Conservation (phyloP, 1,284 basidiomycete species). For the Cryptococcus sp. region DNA sequence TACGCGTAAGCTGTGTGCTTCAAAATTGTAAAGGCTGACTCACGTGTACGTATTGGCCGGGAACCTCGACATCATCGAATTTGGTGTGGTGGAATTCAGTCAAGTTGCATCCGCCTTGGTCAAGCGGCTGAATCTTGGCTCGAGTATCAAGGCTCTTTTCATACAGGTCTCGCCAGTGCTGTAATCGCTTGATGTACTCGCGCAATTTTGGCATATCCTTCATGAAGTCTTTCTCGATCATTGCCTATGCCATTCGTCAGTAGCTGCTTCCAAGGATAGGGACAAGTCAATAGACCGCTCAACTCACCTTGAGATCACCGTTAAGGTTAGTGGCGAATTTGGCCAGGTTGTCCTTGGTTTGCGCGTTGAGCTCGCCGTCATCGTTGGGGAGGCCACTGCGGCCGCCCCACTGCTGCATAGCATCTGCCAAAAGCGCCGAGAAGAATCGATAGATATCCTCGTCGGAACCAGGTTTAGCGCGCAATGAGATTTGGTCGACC, state of each 20-base stretch:
- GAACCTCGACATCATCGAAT: constrained; percentile 97
- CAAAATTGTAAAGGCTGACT: constrained; percentile 21
- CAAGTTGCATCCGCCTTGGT: constrained; percentile 87
- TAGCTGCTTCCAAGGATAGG: not conserved
- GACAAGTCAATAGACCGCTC: too few relatives aligned
- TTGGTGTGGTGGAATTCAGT: constrained; percentile 98
- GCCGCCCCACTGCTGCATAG: constrained; percentile 65
- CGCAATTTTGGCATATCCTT: constrained; percentile 75
- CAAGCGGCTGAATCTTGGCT: constrained; percentile 82
- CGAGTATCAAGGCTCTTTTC: constrained; percentile 81
- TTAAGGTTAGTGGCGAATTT: constrained; percentile 71
- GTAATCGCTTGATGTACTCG: constrained; percentile 86
- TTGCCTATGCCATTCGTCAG: constrained; percentile 54
- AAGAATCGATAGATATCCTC: constrained; percentile 95
- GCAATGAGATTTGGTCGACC: constrained; percentile 89
- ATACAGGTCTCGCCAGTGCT: constrained; percentile 91
- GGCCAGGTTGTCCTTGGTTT: constrained; percentile 63
- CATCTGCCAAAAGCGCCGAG: constrained; percentile 73
- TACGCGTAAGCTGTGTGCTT: constrained; percentile 10
- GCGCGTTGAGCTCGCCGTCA: constrained; percentile 68
- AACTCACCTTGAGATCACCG: constrained; percentile 65
- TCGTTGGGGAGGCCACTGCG: constrained; percentile 70
- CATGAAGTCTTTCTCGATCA: constrained; percentile 92
- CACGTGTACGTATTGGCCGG: constrained; percentile 96
- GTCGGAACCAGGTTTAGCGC: constrained; percentile 88